phyloP scores from a whole-genome alignment of 2,329 filamentous ascomycete genomes.

The Catunica adiposa region DNA sequence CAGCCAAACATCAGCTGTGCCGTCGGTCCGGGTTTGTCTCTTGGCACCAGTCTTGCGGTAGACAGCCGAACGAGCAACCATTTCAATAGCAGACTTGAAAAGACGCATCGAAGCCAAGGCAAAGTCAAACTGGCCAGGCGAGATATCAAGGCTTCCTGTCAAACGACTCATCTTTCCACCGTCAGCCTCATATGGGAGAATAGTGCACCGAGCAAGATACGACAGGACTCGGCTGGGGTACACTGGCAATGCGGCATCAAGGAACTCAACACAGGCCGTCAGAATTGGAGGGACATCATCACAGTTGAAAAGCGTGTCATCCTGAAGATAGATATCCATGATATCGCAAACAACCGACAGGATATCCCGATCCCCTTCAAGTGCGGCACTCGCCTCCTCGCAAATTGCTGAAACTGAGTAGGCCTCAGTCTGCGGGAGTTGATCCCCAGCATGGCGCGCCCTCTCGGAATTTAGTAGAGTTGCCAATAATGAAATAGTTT shows the following conservation, averaged over 20 bases:
- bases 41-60: constrained; percentile 44
- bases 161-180: constrained; percentile 63
- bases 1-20: constrained; percentile 40
- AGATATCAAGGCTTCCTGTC: constrained; percentile 67
- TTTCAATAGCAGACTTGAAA: constrained; percentile 60
- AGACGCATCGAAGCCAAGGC: constrained; percentile 56
- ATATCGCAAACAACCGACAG: constrained; percentile 69
- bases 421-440: constrained; percentile 11
- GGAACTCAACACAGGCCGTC: constrained; percentile 60
- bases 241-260: constrained; percentile 55
- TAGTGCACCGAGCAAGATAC: constrained; percentile 62
- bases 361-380: constrained; percentile 51
- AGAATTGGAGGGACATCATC: constrained; percentile 49
- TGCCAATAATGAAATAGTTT: constrained; percentile 58
- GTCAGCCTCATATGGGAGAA: constrained; percentile 62
- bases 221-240: constrained; percentile 81
- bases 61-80: constrained; percentile 53
- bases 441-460: constrained; percentile 21
- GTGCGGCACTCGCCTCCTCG: constrained; percentile 37
- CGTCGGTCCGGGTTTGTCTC: constrained; percentile 28
- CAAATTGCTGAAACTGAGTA: constrained; percentile 32
- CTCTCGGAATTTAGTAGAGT: constrained; percentile 44
- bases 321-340: constrained; percentile 54
- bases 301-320: constrained; percentile 38
- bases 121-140: constrained; percentile 60